phyloP scores from a whole-genome alignment of 192 early-diverging fungal genomes.

The Coemansia sp. region DNA sequence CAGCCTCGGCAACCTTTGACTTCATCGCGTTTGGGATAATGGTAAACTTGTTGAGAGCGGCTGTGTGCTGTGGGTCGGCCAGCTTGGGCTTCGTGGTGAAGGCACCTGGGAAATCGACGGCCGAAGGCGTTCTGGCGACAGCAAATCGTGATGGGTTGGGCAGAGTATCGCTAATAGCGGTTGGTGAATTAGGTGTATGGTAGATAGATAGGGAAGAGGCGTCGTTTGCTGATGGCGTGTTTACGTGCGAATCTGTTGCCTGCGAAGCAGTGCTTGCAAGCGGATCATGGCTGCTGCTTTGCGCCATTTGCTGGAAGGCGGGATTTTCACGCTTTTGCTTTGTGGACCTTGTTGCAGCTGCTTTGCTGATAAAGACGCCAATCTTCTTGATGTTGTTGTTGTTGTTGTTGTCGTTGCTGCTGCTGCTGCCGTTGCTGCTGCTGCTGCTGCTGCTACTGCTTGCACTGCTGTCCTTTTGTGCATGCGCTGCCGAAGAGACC shows the following conservation, averaged over 20 bases:
- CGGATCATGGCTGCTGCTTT: conserved; percentile 1
- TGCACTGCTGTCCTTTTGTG: background rate
- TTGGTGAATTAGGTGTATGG: background rate
- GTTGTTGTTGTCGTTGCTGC: conserved; percentile 4
- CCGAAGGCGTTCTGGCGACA: conserved; percentile 32
- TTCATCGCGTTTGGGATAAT: conserved; percentile 22
- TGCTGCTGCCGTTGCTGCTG: background rate
- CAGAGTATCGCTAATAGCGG: background rate
- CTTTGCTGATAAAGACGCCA: no score
- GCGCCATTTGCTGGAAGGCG: background rate
- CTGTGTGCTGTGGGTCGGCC: conserved; percentile 2
- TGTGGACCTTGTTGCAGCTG: background rate
- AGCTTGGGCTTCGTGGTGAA: conserved; percentile 33
- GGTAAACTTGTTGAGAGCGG: background rate
- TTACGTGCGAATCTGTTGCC: background rate
- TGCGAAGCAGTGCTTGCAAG: background rate
- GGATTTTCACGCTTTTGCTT: background rate
- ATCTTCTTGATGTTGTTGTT: no score
- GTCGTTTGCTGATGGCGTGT: background rate
- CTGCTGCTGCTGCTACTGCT: background rate
- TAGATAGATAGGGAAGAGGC: conserved; percentile 9
- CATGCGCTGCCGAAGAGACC: background rate
- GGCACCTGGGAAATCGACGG: conserved; percentile 45
- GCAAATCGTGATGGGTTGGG: background rate
- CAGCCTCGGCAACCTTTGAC: conserved; percentile 34